A percentile compares a stretch with the other conserved stretches of the same genome.
Evolutionary conservation across 2,329 filamentous ascomycete species (phyloP).

Genomic region (Colletotrichum limetticola): DNA sequence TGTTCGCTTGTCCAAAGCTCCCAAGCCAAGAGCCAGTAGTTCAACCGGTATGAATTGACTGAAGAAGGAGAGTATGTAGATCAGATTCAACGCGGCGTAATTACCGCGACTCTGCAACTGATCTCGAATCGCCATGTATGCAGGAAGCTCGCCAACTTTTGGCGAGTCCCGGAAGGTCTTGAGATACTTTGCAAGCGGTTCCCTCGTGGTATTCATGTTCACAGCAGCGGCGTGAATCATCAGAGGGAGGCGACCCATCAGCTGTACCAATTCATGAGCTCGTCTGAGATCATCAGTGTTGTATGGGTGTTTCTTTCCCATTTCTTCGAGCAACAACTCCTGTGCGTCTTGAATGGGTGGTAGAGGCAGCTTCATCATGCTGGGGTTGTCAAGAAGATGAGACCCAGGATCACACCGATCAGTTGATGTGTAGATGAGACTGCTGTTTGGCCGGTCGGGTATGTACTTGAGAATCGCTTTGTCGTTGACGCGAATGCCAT

Average conservation of each 20-base stretch:
- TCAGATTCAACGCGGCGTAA: conserved; percentile 69
- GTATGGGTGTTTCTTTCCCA: conserved; percentile 67
- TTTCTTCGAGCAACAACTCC: conserved; percentile 69
- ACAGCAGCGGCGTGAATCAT: conserved; percentile 75
- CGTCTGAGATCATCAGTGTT: conserved; percentile 64
- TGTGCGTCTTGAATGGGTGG: conserved; percentile 68
- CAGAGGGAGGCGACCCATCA: conserved; percentile 73
- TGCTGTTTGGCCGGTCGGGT: conserved; percentile 71
- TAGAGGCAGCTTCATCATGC: conserved; percentile 64
- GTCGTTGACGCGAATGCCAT: conserved; percentile 72
- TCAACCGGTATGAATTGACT: conserved; percentile 74
- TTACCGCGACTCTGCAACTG: conserved; percentile 59
- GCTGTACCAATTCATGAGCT: conserved; percentile 69
- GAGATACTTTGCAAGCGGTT: conserved; percentile 71
- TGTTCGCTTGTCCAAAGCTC: conserved; percentile 56
- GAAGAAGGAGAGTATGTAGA: conserved; percentile 73
- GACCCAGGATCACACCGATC: conserved; percentile 66
- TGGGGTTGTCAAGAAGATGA: conserved; percentile 68
- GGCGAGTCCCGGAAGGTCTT: conserved; percentile 66
- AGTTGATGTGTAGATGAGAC: conserved; percentile 76
- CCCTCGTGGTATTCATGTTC: conserved; percentile 68
- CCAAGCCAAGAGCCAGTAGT: conserved; percentile 68
- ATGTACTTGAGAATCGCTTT: conserved; percentile 69
- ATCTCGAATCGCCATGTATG: conserved; percentile 59
- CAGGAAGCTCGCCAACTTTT: conserved; percentile 60